A percentile compares a stretch with the other conserved stretches of the same genome.
Conservation (phyloP, 2,329 filamentous ascomycete species). For the Cytospora paraplurivora region DNA sequence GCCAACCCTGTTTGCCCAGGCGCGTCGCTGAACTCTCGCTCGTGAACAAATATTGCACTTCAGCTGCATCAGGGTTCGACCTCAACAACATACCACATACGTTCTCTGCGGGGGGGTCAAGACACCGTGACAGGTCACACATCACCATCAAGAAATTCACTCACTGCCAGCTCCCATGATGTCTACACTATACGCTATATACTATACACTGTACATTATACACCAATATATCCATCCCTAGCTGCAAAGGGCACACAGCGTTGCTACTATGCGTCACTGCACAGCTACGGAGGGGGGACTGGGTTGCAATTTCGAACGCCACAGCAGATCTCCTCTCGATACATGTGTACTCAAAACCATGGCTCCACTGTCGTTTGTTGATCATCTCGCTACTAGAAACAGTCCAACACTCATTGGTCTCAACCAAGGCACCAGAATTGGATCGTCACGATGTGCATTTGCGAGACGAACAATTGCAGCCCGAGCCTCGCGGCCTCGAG, state of each 20-base stretch:
- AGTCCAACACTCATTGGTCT: not conserved
- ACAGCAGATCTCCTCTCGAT: conserved; percentile 2
- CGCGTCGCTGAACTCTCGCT: not conserved
- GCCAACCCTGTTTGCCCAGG: not conserved
- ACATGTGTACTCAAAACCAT: not conserved
- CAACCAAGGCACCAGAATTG: conserved; percentile 2
- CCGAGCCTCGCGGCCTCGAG: conserved; percentile 2
- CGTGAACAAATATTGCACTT: not conserved
- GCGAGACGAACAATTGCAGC: not conserved
- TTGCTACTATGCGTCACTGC: conserved; percentile 7
- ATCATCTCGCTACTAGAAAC: conserved; percentile 2
- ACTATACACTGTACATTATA: too few species aligned
- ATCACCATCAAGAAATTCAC: not conserved
- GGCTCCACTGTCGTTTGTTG: not conserved
- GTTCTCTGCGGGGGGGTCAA: not conserved
- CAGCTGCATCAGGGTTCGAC: not conserved
- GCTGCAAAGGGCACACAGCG: conserved; percentile 1
- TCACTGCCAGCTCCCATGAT: not conserved
- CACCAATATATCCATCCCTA: not conserved
- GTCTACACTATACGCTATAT: not conserved
- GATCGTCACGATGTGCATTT: conserved; percentile 6
- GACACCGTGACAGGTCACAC: too few species aligned
- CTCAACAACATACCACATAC: not conserved
- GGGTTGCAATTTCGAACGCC: conserved; percentile 3
- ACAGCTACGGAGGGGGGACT: not conserved